phyloP scores from a whole-genome alignment of 106 monocot genomes.

The Iris macrosiphon region DNA sequence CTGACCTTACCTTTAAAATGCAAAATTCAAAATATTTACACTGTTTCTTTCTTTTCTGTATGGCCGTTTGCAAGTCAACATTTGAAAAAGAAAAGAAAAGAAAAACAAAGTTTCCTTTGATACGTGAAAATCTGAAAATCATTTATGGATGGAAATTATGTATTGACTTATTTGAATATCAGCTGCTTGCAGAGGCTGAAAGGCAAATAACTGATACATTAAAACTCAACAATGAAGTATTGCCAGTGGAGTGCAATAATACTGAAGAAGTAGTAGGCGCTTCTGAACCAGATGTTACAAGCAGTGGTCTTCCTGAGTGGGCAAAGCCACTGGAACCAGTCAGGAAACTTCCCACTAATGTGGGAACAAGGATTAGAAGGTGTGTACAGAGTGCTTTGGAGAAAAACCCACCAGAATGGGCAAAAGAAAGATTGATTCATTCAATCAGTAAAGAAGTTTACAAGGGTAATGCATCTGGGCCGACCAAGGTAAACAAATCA shows the following conservation, averaged over 20 bases:
- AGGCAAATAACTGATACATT: conserved; percentile 47
- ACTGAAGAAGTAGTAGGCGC: conserved; percentile 25
- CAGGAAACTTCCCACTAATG: conserved; percentile 92
- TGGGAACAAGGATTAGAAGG: conserved; percentile 92
- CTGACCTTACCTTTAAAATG: too few relatives aligned
- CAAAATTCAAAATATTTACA: too few relatives aligned
- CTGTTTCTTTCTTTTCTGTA: too few relatives aligned
- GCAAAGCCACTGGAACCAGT: conserved; percentile 78
- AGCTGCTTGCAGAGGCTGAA: conserved; percentile 96
- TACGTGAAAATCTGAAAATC: too few relatives aligned
- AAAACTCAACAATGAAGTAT: conserved; percentile 29
- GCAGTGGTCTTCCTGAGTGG: conserved; percentile 70
- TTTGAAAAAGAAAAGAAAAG: too few relatives aligned
- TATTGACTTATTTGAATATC: conserved; percentile 41
- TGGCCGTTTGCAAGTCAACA: too few relatives aligned
- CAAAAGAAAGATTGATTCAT: conserved; percentile 74
- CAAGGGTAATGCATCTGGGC: conserved; percentile 97
- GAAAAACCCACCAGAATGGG: conserved; percentile 90
- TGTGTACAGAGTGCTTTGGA: conserved; percentile 79
- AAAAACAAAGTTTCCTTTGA: too few relatives aligned
- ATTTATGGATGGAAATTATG: not conserved
- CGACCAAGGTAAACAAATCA: conserved; percentile 69
- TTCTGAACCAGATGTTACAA: conserved; percentile 28
- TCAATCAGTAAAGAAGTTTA: conserved; percentile 99
- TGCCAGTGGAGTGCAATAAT: conserved; percentile 44